Evolutionary conservation across 345 rosid genomes (phyloP).

Genomic region (Melaleuca alternifolia): DNA sequence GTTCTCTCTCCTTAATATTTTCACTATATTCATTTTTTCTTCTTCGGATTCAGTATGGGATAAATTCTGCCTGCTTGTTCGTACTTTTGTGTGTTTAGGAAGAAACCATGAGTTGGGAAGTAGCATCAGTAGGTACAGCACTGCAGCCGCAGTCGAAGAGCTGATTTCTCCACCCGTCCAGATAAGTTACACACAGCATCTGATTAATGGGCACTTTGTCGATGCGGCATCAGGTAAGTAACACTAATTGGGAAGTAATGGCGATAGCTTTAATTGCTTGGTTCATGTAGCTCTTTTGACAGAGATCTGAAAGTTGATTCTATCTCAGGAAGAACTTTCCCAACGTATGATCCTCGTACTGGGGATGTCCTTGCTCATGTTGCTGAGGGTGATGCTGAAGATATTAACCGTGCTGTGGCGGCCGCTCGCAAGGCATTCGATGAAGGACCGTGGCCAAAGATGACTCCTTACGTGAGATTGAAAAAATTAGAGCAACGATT

Average conservation of each 20-base stretch:
- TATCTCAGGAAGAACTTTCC: conserved; percentile 50
- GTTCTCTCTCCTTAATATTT: background rate
- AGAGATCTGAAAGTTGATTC: background rate
- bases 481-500: background rate
- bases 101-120: background rate
- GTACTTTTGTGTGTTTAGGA: background rate
- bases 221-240: conserved; percentile 79
- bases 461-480: conserved; percentile 45
- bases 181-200: conserved; percentile 51
- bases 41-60: background rate
- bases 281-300: background rate
- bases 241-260: background rate
- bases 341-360: conserved; percentile 55
- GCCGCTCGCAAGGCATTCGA: conserved; percentile 79
- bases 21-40: background rate
- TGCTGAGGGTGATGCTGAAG: conserved; percentile 66
- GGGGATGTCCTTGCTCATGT: conserved; percentile 60
- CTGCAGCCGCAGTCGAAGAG: conserved; percentile 54
- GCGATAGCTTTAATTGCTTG: background rate
- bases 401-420: conserved; percentile 50
- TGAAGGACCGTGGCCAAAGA: conserved; percentile 73
- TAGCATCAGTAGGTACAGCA: conserved; percentile 36
- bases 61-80: background rate
- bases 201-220: conserved; percentile 73
- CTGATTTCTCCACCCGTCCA: conserved; percentile 58